Conservation (phyloP, 2,329 filamentous ascomycete genomes). For the Bipolaris cookei region DNA sequence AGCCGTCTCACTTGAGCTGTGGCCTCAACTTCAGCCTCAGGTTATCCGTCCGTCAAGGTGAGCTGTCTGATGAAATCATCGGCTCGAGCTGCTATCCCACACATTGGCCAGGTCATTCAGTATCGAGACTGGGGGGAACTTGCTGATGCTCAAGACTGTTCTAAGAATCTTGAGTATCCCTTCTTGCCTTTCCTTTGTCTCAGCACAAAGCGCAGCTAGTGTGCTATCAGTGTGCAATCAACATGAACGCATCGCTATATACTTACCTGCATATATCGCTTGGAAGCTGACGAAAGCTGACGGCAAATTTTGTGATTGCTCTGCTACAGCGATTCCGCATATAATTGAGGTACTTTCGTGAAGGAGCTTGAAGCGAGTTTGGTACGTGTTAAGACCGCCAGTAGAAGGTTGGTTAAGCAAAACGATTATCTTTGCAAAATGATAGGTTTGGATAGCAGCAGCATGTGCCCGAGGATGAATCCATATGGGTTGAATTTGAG, state of each 20-base stretch:
- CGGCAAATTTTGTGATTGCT: slow-evolving; percentile 35
- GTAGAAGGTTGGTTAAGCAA: slow-evolving; percentile 60
- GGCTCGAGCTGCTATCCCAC: slow-evolving; percentile 38
- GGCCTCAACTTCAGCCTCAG: neutral
- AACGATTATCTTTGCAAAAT: slow-evolving; percentile 61
- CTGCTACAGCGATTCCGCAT: slow-evolving; percentile 57
- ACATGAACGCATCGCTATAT: neutral
- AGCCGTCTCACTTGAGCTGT: neutral
- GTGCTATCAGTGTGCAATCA: neutral
- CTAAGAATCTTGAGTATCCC: slow-evolving; percentile 26
- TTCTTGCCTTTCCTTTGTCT: slow-evolving; percentile 27
- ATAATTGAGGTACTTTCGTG: slow-evolving; percentile 57
- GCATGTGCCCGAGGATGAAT: slow-evolving; percentile 43
- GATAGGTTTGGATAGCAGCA: slow-evolving; percentile 59
- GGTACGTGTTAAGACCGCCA: slow-evolving; percentile 57
- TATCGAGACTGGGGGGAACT: slow-evolving; percentile 37
- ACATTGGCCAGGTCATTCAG: slow-evolving; percentile 34
- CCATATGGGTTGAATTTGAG: slow-evolving; percentile 29
- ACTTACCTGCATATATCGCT: slow-evolving; percentile 41
- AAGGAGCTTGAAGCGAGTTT: slow-evolving; percentile 53
- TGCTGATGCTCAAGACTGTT: slow-evolving; percentile 29
- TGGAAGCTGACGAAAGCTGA: slow-evolving; percentile 41
- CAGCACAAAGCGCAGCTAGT: slow-evolving; percentile 29
- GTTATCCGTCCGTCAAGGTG: neutral
- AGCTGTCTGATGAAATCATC: slow-evolving; percentile 24